phyloP scores from a whole-genome alignment of 495 filamentous ascomycete genomes.

The Talaromyces thailandensis region DNA sequence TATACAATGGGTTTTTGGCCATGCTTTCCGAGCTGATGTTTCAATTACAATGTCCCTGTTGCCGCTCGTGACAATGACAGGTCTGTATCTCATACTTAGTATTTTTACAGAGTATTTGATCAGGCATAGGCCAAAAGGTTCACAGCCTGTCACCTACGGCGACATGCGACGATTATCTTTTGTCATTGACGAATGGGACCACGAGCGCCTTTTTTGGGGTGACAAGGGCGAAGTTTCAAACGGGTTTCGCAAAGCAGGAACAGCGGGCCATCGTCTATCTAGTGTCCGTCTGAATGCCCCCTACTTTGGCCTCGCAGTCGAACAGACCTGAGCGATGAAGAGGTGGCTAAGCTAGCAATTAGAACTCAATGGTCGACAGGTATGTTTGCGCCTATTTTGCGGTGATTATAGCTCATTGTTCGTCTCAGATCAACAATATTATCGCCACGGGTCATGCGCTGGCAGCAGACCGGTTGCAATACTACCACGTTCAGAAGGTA shows the following conservation, averaged over 20 bases:
- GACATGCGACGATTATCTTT: not conserved
- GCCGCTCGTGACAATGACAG: no score
- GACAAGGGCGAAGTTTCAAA: not conserved
- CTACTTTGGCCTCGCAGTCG: not conserved
- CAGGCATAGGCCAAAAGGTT: not conserved
- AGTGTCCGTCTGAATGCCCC: not conserved
- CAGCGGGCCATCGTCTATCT: not conserved
- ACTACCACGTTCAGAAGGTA: not conserved
- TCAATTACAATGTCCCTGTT: no score
- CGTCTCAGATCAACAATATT: constrained; percentile 4
- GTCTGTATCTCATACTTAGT: no score
- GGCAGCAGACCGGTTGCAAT: not conserved
- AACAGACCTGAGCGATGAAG: not conserved
- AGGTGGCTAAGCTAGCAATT: not conserved
- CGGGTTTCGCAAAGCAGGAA: not conserved
- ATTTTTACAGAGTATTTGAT: not conserved
- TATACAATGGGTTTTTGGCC: not conserved
- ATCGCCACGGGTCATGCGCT: not conserved
- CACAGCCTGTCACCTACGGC: not conserved
- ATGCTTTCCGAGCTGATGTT: not conserved
- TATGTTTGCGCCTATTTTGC: not conserved
- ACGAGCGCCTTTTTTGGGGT: not conserved
- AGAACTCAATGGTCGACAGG: not conserved
- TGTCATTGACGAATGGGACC: not conserved
- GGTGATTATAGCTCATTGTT: not conserved